Conservation (phyloP, 2,329 filamentous ascomycete species). For the Cladosporium sp. region DNA sequence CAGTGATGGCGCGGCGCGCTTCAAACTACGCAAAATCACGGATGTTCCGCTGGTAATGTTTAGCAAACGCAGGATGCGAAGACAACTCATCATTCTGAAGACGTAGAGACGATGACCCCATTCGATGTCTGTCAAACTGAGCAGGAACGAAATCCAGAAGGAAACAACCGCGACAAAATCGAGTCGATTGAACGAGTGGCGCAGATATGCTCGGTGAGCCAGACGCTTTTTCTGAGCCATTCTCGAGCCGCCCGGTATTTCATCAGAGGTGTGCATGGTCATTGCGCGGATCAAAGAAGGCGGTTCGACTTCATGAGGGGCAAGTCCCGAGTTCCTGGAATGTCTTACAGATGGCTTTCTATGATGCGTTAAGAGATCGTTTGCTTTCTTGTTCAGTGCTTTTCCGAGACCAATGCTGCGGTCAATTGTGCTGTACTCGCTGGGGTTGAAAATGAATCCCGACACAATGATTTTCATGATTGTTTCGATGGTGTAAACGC, state of each 20-base stretch:
- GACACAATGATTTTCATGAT: constrained; percentile 84
- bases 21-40: constrained; percentile 89
- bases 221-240: constrained; percentile 80
- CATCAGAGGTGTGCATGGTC: constrained; percentile 36
- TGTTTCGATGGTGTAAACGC: constrained; percentile 84
- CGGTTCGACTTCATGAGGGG: constrained; percentile 28
- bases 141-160: constrained; percentile 84
- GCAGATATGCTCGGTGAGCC: constrained; percentile 83
- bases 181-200: constrained; percentile 91
- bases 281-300: constrained; percentile 32
- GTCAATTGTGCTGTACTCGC: constrained; percentile 88
- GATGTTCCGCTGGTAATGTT: constrained; percentile 90
- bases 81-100: constrained; percentile 93
- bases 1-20: constrained; percentile 87
- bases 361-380: constrained; percentile 75
- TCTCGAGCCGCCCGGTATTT: constrained; percentile 58
- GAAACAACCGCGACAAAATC: constrained; percentile 94
- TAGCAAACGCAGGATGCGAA: constrained; percentile 87
- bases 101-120: constrained; percentile 70
- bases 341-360: constrained; percentile 60
- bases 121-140: constrained; percentile 68
- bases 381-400: constrained; percentile 71
- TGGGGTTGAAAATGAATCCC: constrained; percentile 83
- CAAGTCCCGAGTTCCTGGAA: constrained; percentile 32
- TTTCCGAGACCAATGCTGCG: constrained; percentile 69